Evolutionary conservation across 768 basidiomycete genomes (phyloP).

Genomic region (Leccinum sublutescens): DNA sequence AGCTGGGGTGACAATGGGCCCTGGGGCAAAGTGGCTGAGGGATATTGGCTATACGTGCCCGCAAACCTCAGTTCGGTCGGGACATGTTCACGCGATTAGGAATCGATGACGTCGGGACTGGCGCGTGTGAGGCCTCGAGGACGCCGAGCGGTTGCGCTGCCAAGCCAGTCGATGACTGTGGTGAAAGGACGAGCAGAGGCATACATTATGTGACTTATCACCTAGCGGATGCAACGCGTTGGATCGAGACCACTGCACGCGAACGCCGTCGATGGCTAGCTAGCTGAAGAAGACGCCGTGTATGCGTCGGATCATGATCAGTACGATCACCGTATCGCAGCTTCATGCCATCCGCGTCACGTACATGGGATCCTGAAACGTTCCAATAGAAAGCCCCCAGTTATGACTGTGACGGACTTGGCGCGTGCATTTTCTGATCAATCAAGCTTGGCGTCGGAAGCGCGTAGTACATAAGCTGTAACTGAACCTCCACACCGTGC

Average conservation of each 20-base stretch:
- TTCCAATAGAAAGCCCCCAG: not conserved
- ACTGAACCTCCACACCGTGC: not conserved
- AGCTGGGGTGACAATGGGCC: constrained; percentile 15
- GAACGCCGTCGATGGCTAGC: not conserved
- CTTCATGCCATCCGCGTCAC: not conserved
- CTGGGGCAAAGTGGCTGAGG: constrained; percentile 2
- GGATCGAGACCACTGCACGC: not conserved
- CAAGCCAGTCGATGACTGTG: not conserved
- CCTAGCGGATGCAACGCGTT: not conserved
- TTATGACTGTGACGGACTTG: no score
- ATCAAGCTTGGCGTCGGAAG: not conserved
- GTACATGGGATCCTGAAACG: not conserved
- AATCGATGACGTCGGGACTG: not conserved
- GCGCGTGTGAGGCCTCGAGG: not conserved
- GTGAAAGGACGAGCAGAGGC: not conserved
- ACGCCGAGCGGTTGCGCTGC: not conserved
- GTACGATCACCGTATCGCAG: not conserved
- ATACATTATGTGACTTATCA: not conserved
- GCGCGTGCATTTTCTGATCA: no score
- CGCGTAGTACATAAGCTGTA: not conserved
- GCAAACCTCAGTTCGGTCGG: not conserved
- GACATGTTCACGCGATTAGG: not conserved
- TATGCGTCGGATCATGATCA: not conserved
- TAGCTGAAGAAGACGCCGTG: not conserved
- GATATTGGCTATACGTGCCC: constrained; percentile 23